Conservation (phyloP, 805 yeast genomes). For the Metschnikowia shivogae region DNA sequence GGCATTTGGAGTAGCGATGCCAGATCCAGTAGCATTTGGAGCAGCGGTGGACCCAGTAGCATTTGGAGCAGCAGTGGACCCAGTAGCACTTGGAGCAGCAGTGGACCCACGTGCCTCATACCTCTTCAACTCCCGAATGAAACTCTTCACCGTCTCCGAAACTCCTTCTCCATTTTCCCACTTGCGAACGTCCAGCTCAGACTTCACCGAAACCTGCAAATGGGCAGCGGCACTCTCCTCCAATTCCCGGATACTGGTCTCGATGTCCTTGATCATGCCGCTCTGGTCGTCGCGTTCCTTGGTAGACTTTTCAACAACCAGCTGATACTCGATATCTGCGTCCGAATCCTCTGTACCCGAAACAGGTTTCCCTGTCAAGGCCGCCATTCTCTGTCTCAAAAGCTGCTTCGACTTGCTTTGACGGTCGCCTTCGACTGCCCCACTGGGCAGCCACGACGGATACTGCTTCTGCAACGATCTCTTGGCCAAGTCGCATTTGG, state of each 20-base stretch:
- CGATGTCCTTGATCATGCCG: constrained; percentile 64
- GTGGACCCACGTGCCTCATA: neutral
- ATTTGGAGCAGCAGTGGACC: too few relatives aligned
- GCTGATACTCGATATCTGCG: constrained; percentile 51
- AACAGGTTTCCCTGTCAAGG: constrained; percentile 73
- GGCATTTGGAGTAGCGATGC: neutral
- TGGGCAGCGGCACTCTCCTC: constrained; percentile 45
- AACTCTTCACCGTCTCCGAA: constrained; percentile 53
- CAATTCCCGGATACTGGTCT: constrained; percentile 62
- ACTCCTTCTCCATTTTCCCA: constrained; percentile 85
- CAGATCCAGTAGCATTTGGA: neutral
- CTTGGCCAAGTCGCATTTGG: constrained; percentile 63
- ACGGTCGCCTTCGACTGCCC: constrained; percentile 75
- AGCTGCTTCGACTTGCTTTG: constrained; percentile 73
- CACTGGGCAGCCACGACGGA: constrained; percentile 70
- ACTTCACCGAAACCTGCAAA: constrained; percentile 39
- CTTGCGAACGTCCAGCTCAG: constrained; percentile 53
- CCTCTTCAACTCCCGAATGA: constrained; percentile 52
- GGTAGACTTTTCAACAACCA: constrained; percentile 48
- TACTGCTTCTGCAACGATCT: constrained; percentile 52
- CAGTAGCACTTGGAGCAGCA: too few relatives aligned
- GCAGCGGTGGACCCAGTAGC: constrained; percentile 12
- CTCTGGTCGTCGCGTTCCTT: constrained; percentile 54
- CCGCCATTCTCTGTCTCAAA: constrained; percentile 85
- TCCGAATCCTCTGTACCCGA: constrained; percentile 44